Evolutionary conservation across 371 early-diverging fungal genomes (phyloP).

Genomic region (Thermomucor indicae-seudaticae): DNA sequence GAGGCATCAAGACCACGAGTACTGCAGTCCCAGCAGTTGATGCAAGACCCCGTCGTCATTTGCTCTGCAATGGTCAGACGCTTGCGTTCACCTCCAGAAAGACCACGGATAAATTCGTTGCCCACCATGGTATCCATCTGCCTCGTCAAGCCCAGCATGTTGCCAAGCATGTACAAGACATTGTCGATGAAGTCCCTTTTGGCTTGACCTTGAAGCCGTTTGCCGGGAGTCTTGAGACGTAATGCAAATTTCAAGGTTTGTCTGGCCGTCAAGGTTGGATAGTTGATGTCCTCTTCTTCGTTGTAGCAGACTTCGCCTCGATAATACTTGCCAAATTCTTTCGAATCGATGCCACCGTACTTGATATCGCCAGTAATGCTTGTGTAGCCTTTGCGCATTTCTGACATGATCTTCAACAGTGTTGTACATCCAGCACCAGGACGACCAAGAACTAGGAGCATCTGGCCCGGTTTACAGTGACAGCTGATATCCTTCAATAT

Average conservation of each 20-base stretch:
- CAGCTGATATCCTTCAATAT: constrained; percentile 54
- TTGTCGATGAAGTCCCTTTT: constrained; percentile 13
- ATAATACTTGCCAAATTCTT: constrained; percentile 30
- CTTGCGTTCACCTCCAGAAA: constrained; percentile 72
- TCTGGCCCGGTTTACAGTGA: no score
- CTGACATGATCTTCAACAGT: constrained; percentile 62
- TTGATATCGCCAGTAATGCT: constrained; percentile 30
- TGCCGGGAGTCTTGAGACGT: constrained; percentile 41
- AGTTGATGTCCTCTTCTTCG: constrained; percentile 47
- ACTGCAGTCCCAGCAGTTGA: constrained; percentile 67
- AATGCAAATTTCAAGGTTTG: constrained; percentile 47
- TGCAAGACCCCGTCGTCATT: constrained; percentile 52
- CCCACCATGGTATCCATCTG: constrained; percentile 67
- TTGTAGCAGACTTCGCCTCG: constrained; percentile 40
- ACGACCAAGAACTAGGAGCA: no score
- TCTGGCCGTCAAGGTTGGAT: constrained; percentile 43
- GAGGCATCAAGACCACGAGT: constrained; percentile 74
- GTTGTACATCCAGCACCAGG: constrained; percentile 69
- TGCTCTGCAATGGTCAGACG: constrained; percentile 67
- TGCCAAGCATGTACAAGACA: no score
- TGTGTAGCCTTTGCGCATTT: constrained; percentile 52
- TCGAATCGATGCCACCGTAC: constrained; percentile 39
- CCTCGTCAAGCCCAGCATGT: constrained; percentile 52
- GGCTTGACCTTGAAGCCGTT: constrained; percentile 26
- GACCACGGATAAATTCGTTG: constrained; percentile 58